A percentile compares a stretch with the other conserved stretches of the same genome.
phyloP scores from a whole-genome alignment of 2,329 filamentous ascomycete genomes.

The Thelonectria discophora region DNA sequence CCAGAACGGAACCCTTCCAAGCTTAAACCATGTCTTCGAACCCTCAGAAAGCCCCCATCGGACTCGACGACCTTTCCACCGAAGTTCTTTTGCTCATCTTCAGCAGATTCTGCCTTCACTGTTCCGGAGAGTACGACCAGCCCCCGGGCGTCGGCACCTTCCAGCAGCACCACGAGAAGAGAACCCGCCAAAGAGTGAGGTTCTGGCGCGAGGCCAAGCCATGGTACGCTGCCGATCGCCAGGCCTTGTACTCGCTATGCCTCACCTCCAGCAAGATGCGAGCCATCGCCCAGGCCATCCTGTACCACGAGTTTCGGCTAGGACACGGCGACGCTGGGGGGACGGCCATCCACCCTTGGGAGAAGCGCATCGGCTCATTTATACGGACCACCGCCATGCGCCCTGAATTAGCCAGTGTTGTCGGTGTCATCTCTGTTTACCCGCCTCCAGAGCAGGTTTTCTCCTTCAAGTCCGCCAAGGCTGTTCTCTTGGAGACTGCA shows the following conservation, averaged over 20 bases:
- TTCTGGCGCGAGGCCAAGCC: neutral
- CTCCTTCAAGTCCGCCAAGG: constrained; percentile 1
- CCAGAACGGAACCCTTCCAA: neutral
- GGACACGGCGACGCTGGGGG: neutral
- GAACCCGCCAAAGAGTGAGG: neutral
- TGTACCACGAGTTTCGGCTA: constrained; percentile 30
- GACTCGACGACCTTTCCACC: constrained; percentile 12
- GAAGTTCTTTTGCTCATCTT: constrained; percentile 29
- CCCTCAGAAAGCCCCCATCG: neutral
- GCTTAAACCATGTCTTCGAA: neutral
- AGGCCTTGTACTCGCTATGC: constrained; percentile 17
- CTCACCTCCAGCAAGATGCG: constrained; percentile 26
- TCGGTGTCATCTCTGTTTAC: constrained; percentile 6
- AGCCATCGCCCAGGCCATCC: constrained; percentile 19
- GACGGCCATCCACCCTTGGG: neutral
- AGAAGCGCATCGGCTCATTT: constrained; percentile 14
- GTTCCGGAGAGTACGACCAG: constrained; percentile 12
- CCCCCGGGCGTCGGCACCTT: neutral
- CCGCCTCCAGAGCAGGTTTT: neutral
- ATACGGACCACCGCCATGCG: constrained; percentile 14
- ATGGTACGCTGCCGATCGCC: constrained; percentile 9
- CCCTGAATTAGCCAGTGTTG: constrained; percentile 21
- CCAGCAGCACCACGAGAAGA: neutral
- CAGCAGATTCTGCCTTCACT: constrained; percentile 29
- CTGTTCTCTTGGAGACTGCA: constrained; percentile 2